Evolutionary conservation across 192 early-diverging fungal species (phyloP).

Genomic region (Glomus cerebriforme): DNA sequence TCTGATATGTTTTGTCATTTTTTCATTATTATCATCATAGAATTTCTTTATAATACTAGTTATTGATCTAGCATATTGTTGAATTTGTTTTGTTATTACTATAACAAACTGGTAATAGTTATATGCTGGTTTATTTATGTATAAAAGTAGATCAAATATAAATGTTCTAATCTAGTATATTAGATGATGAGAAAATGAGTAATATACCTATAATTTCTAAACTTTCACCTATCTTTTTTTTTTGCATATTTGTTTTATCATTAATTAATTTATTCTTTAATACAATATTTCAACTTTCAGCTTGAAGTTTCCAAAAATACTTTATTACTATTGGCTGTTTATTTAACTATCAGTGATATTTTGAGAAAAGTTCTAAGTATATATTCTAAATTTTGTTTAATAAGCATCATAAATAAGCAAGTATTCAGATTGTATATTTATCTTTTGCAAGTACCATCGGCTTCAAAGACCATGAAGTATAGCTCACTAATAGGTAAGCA

Average conservation of each 20-base stretch:
- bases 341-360: constrained; percentile 10
- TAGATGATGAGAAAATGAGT: constrained; percentile 22
- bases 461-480: constrained; percentile 22
- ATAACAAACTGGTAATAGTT: constrained; percentile 13
- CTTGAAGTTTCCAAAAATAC: constrained; percentile 17
- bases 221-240: constrained; percentile 9
- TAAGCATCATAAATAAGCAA: constrained; percentile 29
- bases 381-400: constrained; percentile 22
- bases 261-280: too few relatives aligned
- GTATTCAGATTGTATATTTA: constrained; percentile 16
- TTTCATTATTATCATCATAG: neutral
- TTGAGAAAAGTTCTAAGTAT: constrained; percentile 26
- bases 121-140: constrained; percentile 10
- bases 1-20: too few relatives aligned
- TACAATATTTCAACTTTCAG: constrained; percentile 25
- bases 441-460: constrained; percentile 15
- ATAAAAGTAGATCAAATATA: constrained; percentile 21
- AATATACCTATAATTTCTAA: constrained; percentile 23
- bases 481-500: constrained; percentile 3
- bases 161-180: constrained; percentile 19
- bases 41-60: constrained; percentile 22
- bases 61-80: constrained; percentile 25
- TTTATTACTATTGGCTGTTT: constrained; percentile 17
- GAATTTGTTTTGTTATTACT: constrained; percentile 26
- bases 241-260: neutral